A percentile compares a stretch with the other conserved stretches of the same genome.
phyloP scores from a whole-genome alignment of 805 yeast genomes.

The Candida silvatica region DNA sequence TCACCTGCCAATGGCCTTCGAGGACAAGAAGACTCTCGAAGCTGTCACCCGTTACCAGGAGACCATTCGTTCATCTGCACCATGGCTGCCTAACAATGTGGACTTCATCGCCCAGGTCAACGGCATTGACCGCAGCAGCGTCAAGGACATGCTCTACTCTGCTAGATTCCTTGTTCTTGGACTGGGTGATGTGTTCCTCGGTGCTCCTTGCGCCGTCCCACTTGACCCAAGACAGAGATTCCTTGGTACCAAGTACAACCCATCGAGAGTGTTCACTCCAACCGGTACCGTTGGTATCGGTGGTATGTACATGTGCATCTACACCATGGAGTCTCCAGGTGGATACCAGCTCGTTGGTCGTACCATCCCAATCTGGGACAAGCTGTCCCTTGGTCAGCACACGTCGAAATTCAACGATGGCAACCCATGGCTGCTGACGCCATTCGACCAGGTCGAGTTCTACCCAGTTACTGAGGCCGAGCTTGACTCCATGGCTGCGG shows the following conservation, averaged over 20 bases:
- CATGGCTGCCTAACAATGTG: constrained; percentile 97
- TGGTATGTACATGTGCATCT: constrained; percentile 98
- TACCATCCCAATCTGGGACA: constrained; percentile 97
- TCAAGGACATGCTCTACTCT: constrained; percentile 75
- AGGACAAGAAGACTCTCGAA: constrained; percentile 79
- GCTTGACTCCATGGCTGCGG: constrained; percentile 60
- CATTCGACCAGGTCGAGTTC: constrained; percentile 92
- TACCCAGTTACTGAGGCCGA: constrained; percentile 86
- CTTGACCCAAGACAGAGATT: constrained; percentile 93
- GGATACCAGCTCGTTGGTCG: constrained; percentile 96
- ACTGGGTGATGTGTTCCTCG: constrained; percentile 93
- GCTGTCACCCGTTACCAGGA: constrained; percentile 90
- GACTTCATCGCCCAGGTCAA: constrained; percentile 90
- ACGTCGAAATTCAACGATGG: constrained; percentile 32
- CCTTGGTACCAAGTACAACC: constrained; percentile 90
- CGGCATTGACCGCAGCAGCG: constrained; percentile 66
- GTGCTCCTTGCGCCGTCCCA: constrained; percentile 98
- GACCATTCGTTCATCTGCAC: constrained; percentile 88
- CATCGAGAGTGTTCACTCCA: constrained; percentile 92
- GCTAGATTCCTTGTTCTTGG: constrained; percentile 92
- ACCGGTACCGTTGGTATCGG: constrained; percentile 98
- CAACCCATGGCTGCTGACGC: constrained; percentile 84
- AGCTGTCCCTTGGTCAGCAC: constrained; percentile 68
- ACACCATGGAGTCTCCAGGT: constrained; percentile 98
- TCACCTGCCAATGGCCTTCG: constrained; percentile 93